Evolutionary conservation across 2,329 filamentous ascomycete species (phyloP), one percentile per base, ranked within the genome.

Genomic region (Colletotrichum theobromicola): DNA sequence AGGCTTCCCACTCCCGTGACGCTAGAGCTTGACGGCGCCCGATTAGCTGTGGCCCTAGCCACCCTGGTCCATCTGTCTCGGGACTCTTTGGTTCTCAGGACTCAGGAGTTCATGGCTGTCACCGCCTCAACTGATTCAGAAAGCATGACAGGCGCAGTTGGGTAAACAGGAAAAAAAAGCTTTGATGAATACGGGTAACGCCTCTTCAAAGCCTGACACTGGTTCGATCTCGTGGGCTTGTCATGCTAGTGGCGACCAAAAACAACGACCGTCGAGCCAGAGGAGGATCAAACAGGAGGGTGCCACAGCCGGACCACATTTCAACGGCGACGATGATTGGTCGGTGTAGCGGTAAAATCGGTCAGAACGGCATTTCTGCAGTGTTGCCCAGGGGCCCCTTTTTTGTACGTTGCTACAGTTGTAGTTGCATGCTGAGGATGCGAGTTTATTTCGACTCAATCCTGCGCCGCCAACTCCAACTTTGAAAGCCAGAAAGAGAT

Each of bases 201-300:
- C 26, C 13, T 67, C 65, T 60, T 21, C 4, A 7, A 10, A 34
- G 10, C 50, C n/a, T 50, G 32, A 42, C 21, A 30, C 53, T 62
- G 68, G 68, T 55, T 57, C 53, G 71, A 66, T 61, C 12, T 32
- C n/a, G 12, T 21, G 53, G 42, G 13, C n/a, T n/a, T 18, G 37
- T 62, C 34, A 63, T 72, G 62, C 72, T 71, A 13, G 37, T 15
- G 60, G 35, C 37, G 60, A 66, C 67, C 71, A 71, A 61, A 70
- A 66, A 74, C 60, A 60, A 13, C 42, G 61, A 62, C 72, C 55
- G 68, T 71, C 55, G 55, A 71, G 72, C 32, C 61, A 34, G 67
- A 71, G 37, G 67, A 72, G 68, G 72, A 74, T 74, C 72, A 74
- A 74, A 74, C 72, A 74, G 72, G 55, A 74, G 55, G 62, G 71